Evolutionary conservation across 2,329 filamentous ascomycete genomes (phyloP), one percentile per base, ranked within the genome.

Genomic region (Aureobasidium mangrovei): DNA sequence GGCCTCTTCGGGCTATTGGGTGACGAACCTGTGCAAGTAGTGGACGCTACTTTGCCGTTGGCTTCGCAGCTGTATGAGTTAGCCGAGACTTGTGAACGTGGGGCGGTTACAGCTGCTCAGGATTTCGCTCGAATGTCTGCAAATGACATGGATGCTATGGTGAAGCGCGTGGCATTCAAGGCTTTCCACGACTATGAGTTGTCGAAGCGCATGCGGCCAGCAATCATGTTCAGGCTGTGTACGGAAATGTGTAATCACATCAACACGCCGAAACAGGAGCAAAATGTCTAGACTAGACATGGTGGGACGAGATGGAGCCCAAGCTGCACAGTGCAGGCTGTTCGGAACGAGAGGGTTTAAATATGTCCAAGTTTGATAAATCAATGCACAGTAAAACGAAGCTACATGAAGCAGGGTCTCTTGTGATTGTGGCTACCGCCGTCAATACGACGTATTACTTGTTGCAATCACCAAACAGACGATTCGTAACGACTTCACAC

Each of bases 1-100:
- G 57, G 57, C 28, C 53, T 57, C 26, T 57, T 59, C 43, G 57
- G 57, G 39, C 40, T 57, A 6, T 45, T 49, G 4, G 55, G 55
- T 18, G 57, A 59, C 29, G 57, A 51, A 26, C 31, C 24, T 31
- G n/a, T 59, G 27, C 57, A 59, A 45, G 33, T 59, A 26, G 43
- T 59, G 24, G 55, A 57, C 29, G 54, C 49, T 40, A 28, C 26
- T 44, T 28, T 38, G 26, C 40, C 31, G 10, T 44, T 44, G 26
- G 49, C 18, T 5, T 2, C 5, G 49, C 40, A 44, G 40, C 26
- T 53, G 10, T 53, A 44, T 44, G 49, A 2, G 31, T 9, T 53
- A 6, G 49, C 49, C 24, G 49, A 53, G 49, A 4, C 7, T 24
- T 53, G 40, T 24, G 40, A 53, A 38, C 49, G 35, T 47, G 28